Evolutionary conservation across 441 rosid genomes (phyloP).

Genomic region (Cnidoscolus chayamansa): DNA sequence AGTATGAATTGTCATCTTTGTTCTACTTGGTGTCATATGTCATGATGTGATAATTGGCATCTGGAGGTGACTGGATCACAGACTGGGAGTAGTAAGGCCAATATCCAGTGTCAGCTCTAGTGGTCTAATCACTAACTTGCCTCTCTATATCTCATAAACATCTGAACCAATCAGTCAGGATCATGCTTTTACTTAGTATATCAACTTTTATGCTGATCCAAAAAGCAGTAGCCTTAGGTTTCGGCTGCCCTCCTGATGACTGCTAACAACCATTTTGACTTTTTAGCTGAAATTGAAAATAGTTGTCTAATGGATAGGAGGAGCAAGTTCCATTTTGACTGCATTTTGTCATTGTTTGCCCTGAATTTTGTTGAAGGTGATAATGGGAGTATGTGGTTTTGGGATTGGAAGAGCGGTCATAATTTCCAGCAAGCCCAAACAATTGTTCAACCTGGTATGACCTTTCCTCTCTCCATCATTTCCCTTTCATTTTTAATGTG

Average conservation of each 20-base stretch:
- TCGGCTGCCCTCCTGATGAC: background rate
- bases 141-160: background rate
- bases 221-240: background rate
- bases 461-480: background rate
- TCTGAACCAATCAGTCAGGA: background rate
- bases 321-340: background rate
- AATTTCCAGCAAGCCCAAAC: constrained; percentile 95
- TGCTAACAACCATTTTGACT: background rate
- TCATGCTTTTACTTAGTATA: background rate
- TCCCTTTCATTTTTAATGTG: background rate
- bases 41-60: background rate
- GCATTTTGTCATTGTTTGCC: background rate
- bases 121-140: background rate
- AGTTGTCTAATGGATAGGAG: background rate
- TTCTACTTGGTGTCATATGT: background rate
- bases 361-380: constrained; percentile 52
- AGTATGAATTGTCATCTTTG: background rate
- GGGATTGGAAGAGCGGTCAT: constrained; percentile 99
- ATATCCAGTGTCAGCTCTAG: background rate
- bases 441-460: constrained; percentile 89
- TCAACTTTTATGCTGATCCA: background rate
- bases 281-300: no score
- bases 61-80: background rate
- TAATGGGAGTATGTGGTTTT: constrained; percentile 95
- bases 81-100: background rate